Base-by-base conservation (phyloP, 2,329 filamentous ascomycete genomes). In the Metarhizium humberi region DNA sequence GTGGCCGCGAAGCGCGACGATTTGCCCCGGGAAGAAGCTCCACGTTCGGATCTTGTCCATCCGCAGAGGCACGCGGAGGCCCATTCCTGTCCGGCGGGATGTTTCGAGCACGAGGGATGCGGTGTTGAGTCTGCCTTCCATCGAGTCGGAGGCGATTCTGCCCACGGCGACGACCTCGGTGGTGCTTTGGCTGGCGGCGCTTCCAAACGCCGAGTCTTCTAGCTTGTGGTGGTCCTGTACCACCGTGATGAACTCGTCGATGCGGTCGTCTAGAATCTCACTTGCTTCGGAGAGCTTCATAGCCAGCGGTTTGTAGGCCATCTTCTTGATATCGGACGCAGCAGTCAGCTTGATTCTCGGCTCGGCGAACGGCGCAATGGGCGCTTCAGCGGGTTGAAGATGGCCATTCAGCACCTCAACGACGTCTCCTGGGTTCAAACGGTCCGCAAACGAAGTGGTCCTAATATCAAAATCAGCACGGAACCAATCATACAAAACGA, bases 241-340 rank as follows among this genome's bases (percentile, higher is more conserved):
- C 2, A 91, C 70, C n/a, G 76, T 74, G 57, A 84, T 79, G 64
- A 96, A 96, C 59, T 92, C 90, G 63, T 97, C 91, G 74, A 99
- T 96, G 63, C 91, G 81, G 71, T 97, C 92, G 71, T 99, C 94
- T 7, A 97, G 79, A 48, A 96, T 89, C 69, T 96, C 92, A 4
- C 92, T 95, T 0, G 90, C 85, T 68, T 96, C 92, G 5, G 90
- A 92, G 6, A 94, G 78, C 66, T 96, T 95, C 91, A 97, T 96
- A 2, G 90, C 87, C 78, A 97, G 86, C 2, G 91, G 89, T 67
- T 92, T 94, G 72, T 97, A 99, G 1, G 78, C 84, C 62, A 96
- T 86, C 68, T 96, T 96, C 68, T 92, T 91, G 65, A 90, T 80
- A 67, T 97, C 92, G 1, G 90, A 92, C 57, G 89, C 88, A 3